Conservation (phyloP, 2,329 filamentous ascomycete genomes). For the Nemania abortiva region DNA sequence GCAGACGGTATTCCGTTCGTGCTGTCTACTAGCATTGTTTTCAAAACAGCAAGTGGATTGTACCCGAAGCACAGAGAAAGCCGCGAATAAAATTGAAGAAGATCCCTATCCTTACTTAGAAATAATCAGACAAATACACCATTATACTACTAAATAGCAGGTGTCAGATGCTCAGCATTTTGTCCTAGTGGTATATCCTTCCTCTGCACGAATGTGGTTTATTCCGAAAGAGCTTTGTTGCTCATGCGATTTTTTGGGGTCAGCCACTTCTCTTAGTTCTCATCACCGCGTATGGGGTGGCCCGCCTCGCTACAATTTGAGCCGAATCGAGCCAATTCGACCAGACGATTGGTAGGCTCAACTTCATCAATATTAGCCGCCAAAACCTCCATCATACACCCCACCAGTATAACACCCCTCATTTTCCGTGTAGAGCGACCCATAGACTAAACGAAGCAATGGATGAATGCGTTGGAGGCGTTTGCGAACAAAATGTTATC, state of each 20-base stretch:
- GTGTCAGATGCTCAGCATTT: no score
- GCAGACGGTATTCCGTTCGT: neutral
- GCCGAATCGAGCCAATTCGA: slow-evolving; percentile 46
- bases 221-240: neutral
- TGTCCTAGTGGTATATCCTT: no score
- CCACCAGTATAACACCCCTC: slow-evolving; percentile 45
- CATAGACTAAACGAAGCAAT: slow-evolving; percentile 10
- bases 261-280: slow-evolving; percentile 2
- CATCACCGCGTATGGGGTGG: slow-evolving; percentile 7
- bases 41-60: neutral
- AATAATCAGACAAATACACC: no score
- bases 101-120: no score
- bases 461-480: slow-evolving; percentile 16
- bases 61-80: no score
- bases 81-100: no score
- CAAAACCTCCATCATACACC: slow-evolving; percentile 43
- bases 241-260: neutral
- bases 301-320: slow-evolving; percentile 43
- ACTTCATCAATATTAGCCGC: slow-evolving; percentile 50
- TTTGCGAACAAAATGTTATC: slow-evolving; percentile 1
- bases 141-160: no score
- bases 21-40: neutral
- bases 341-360: slow-evolving; percentile 45
- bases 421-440: slow-evolving; percentile 32
- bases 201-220: neutral